Evolutionary conservation across 2,329 filamentous ascomycete species (phyloP).

Genomic region (Botrytis cinerea): DNA sequence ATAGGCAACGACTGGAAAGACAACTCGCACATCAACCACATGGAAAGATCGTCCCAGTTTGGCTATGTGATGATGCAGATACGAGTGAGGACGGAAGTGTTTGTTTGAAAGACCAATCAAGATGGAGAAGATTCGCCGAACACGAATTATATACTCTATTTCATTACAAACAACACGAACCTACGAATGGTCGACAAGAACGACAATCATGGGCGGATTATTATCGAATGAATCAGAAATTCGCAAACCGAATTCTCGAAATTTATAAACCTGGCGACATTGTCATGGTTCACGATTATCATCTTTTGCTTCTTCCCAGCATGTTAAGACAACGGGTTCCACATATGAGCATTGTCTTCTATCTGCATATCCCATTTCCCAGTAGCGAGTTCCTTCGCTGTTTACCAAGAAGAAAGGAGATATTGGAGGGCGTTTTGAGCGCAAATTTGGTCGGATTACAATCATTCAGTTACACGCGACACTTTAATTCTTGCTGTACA

Average conservation of each 20-base stretch:
- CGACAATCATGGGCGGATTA: conserved; percentile 89
- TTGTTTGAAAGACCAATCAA: conserved; percentile 74
- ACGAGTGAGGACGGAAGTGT: conserved; percentile 63
- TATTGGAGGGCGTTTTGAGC: conserved; percentile 85
- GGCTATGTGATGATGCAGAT: conserved; percentile 79
- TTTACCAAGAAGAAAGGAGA: conserved; percentile 82
- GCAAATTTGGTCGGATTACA: conserved; percentile 95
- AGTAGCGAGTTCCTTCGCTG: conserved; percentile 95
- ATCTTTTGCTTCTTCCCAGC: conserved; percentile 84
- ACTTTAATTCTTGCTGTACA: conserved; percentile 93
- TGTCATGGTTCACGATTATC: conserved; percentile 91
- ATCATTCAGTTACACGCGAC: conserved; percentile 90
- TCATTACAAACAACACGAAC: conserved; percentile 94
- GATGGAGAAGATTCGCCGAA: conserved; percentile 90
- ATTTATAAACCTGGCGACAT: conserved; percentile 92
- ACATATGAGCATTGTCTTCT: conserved; percentile 93
- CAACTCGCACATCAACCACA: conserved; percentile 72
- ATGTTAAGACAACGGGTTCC: conserved; percentile 83
- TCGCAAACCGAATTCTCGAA: conserved; percentile 84
- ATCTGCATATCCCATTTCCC: conserved; percentile 90
- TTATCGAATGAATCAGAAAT: conserved; percentile 87
- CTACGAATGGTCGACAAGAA: conserved; percentile 79
- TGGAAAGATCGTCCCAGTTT: conserved; percentile 82
- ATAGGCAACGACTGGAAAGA: conserved; percentile 72
- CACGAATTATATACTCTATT: conserved; percentile 90